Evolutionary conservation across 192 early-diverging fungal species (phyloP).

Genomic region (Coemansia sp.): DNA sequence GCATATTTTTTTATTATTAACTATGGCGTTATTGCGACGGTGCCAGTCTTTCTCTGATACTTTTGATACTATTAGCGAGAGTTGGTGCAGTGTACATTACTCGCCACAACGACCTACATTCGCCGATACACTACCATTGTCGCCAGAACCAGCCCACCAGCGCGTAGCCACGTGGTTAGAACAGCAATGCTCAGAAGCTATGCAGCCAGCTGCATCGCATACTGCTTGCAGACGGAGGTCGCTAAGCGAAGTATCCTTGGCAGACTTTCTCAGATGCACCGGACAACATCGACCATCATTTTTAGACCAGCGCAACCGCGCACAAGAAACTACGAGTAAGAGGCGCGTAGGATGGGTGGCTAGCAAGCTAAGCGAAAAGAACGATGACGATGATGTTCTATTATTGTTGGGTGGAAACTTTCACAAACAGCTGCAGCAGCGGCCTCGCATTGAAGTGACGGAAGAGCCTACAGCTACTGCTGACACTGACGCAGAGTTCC

Average conservation of each 20-base stretch:
- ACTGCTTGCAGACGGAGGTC: constrained; percentile 6
- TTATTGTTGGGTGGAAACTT: background rate
- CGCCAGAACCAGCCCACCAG: constrained; percentile 15
- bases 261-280: constrained; percentile 35
- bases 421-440: background rate
- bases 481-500: constrained; percentile 30
- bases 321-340: background rate
- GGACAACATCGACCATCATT: constrained; percentile 40
- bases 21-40: constrained; percentile 1
- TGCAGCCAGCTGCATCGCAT: background rate
- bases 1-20: background rate
- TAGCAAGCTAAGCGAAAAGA: background rate
- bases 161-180: constrained; percentile 17
- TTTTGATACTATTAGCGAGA: constrained; percentile 14
- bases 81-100: constrained; percentile 35
- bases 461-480: background rate
- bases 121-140: background rate
- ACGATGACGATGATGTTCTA: background rate
- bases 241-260: constrained; percentile 34
- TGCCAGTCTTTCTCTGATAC: background rate
- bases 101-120: background rate
- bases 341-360: background rate
- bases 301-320: constrained; percentile 11
- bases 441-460: background rate
- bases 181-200: background rate